Conservation (phyloP, 2,329 filamentous ascomycete species). For the Ophiostoma ips region DNA sequence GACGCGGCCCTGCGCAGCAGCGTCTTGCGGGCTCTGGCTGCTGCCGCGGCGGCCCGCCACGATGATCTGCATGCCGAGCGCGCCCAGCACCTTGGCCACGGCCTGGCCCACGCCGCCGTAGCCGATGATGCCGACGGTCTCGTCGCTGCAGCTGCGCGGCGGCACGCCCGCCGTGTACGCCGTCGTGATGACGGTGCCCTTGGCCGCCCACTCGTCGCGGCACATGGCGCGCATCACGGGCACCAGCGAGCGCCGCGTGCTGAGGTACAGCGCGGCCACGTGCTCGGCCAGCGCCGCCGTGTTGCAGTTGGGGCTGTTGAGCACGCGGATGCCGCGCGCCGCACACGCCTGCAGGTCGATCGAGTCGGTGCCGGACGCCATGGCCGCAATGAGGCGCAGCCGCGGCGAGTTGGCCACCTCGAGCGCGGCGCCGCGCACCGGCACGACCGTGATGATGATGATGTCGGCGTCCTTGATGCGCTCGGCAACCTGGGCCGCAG, state of each 20-base stretch:
- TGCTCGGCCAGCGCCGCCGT: conserved; percentile 19
- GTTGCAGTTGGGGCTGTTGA: conserved; percentile 20
- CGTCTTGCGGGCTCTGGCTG: neutral
- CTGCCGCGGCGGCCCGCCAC: conserved; percentile 12
- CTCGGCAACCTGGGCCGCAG: conserved; percentile 16
- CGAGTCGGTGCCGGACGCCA: conserved; percentile 19
- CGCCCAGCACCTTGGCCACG: conserved; percentile 18
- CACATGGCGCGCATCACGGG: conserved; percentile 18
- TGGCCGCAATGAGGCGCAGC: conserved; percentile 18
- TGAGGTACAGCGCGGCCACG: conserved; percentile 17
- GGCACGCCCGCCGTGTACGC: conserved; percentile 10
- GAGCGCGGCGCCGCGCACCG: conserved; percentile 16
- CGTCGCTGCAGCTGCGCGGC: conserved; percentile 13
- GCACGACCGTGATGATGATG: conserved; percentile 21
- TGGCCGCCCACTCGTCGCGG: conserved; percentile 14
- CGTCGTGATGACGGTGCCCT: conserved; percentile 13
- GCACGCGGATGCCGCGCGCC: conserved; percentile 18
- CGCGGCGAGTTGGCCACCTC: conserved; percentile 16
- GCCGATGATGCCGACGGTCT: conserved; percentile 21
- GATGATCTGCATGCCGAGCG: conserved; percentile 21
- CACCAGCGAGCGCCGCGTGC: conserved; percentile 22
- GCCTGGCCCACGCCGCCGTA: conserved; percentile 22
- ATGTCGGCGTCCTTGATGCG: conserved; percentile 24
- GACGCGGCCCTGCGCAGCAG: conserved; percentile 4
- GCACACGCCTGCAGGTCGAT: conserved; percentile 16